Evolutionary conservation across 75 land plant genomes (phyloP), one percentile per base, ranked within the genome.

Genomic region (Pseudotsuga menziesii): DNA sequence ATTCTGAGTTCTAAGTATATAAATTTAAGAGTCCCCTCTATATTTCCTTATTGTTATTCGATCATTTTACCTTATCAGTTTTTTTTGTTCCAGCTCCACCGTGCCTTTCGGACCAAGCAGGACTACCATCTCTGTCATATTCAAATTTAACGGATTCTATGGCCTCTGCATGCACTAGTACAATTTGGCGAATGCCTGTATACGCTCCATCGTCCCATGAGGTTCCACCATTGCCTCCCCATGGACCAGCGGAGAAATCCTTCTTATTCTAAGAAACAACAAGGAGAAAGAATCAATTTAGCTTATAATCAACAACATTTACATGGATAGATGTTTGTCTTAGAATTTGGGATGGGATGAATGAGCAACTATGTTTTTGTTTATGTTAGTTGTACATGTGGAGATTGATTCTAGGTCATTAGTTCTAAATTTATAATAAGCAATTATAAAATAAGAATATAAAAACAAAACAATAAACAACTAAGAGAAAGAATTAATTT

Each of bases 151-250:
- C 71, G 0, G 83, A 80, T 66, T 81, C 80, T 15, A 84, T 84
- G 70, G 70, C 52, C n/a, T 54, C 56, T 41, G 58, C 80, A 56
- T 81, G 76, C 26, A 60, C 64, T 9, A 84, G 59, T 6, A 32
- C 44, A 32, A 84, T 70, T 35, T 75, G 77, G 61, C 82, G 63
- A 19, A 84, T 73, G 8, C 80, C 83, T 25, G 56, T 32, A 60
- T 70, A 81, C 27, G 25, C 23, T n/a, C 83, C 86, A 61, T 84
- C 86, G 19, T 84, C 86, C 83, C 82, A 84, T 14, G 4, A 27
- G 23, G 57, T 57, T 48, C 86, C 86, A 32, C 83, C 82, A 54
- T 60, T 16, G 14, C 86, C 86, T 59, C 86, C 86, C 85, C 85
- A 84, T 73, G 82, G 82, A 3, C 85, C 85, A 58, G 57, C 63